Evolutionary conservation across 495 filamentous ascomycete genomes (phyloP), one percentile per base, ranked within the genome.

Genomic region (Penicillium atrosanguineum): DNA sequence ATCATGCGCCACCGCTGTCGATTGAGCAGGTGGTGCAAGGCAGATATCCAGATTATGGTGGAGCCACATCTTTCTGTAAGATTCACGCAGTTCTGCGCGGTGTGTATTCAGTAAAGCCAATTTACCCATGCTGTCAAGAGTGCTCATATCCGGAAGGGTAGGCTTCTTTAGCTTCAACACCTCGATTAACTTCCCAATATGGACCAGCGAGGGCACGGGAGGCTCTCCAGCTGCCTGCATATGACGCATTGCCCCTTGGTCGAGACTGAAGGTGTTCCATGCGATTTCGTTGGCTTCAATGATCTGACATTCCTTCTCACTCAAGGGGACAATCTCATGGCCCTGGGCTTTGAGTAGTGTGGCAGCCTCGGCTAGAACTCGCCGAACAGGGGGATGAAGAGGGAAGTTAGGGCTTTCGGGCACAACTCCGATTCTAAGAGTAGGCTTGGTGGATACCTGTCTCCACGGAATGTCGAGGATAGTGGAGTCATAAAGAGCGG

Each of bases 341-440:
- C 83, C 82, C 11, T 73, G 62, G 15, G 71, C 73, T 57, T 79
- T 48, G 12, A 83, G 48, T 1, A 60, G 60, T 21, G 71, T 62
- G 7, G 71, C 67, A 3, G 79, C 75, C 6, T 72, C 75, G 4
- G 74, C 66, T 6, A 84, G 31, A 0, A 71, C 73, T 51, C 78
- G 58, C 29, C 62, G 62, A 7, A 84, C 73, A 5, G 75, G 82
- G 8, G 81, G 81, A 16, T 73, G 69, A 11, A 73, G 69, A 19
- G 71, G 67, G 21, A 59, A 70, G 1, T 26, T 23, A 29, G 58
- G 56, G 39, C 59, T 46, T 37, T 70, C 67, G 7, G 58, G 53
- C 14, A 65, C 28, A 26, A 70, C 42, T 1, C 67, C 67, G 36
- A 70, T 64, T 41, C 53, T 52, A 18, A 67, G 50, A 7, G 21